Percentiles rank a stretch among this genome's conserved stretches.
These are phyloP conservation scores for Batkoa obscura DNA, from an alignment of 371 early-diverging fungal species.

Conservation along the genomic window DNA sequence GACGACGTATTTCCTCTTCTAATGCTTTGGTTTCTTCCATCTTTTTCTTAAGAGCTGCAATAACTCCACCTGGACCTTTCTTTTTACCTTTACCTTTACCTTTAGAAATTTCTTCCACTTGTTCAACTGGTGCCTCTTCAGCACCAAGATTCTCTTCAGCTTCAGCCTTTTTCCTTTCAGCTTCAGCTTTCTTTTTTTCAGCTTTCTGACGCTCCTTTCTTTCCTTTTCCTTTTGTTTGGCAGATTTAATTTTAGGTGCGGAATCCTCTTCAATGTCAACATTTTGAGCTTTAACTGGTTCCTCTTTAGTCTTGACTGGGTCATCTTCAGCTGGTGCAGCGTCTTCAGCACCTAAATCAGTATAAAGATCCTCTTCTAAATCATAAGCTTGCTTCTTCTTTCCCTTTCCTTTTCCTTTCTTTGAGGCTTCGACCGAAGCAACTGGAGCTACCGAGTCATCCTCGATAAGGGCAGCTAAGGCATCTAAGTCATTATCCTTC, in stretches of 20 bases:
- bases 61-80: slow-evolving; percentile 22
- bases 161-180: slow-evolving; percentile 12
- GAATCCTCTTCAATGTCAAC: not conserved
- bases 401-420: slow-evolving; percentile 10
- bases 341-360: slow-evolving; percentile 9
- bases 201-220: slow-evolving; percentile 27
- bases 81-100: slow-evolving; percentile 21
- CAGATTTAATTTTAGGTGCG: slow-evolving; percentile 19
- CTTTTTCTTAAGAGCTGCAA: slow-evolving; percentile 45
- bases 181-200: slow-evolving; percentile 16
- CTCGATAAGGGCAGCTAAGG: not conserved
- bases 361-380: slow-evolving; percentile 14
- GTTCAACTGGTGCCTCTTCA: slow-evolving; percentile 12
- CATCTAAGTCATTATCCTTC: not conserved
- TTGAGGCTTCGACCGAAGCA: not conserved
- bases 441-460: not conserved
- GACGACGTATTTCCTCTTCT: slow-evolving; percentile 27
- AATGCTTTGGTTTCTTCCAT: slow-evolving; percentile 37
- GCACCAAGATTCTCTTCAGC: not conserved
- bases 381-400: slow-evolving; percentile 16
- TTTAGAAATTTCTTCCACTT: slow-evolving; percentile 23
- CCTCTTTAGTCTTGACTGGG: slow-evolving; percentile 16
- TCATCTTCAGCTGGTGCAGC: slow-evolving; percentile 13
- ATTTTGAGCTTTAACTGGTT: slow-evolving; percentile 15
- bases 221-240: slow-evolving; percentile 39